Conservation (phyloP, 371 early-diverging fungal species). For the Mucor lusitanicus region DNA sequence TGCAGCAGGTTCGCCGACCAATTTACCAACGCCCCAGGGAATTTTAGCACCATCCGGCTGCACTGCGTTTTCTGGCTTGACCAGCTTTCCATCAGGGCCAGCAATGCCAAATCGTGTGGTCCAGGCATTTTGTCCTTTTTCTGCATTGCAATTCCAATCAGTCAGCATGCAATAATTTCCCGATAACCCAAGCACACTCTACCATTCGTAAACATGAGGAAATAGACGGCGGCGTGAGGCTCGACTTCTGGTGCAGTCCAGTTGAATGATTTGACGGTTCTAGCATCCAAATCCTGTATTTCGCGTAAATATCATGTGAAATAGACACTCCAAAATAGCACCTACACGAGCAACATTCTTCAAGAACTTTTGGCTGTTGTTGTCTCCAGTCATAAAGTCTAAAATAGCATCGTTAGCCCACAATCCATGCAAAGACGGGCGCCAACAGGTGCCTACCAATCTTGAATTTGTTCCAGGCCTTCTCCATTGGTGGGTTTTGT, state of each 20-base stretch:
- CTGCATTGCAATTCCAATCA: slow-evolving; percentile 13
- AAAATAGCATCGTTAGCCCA: neutral
- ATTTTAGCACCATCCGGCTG: slow-evolving; percentile 47
- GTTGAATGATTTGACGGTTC: slow-evolving; percentile 18
- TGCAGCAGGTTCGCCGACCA: slow-evolving; percentile 9
- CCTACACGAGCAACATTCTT: slow-evolving; percentile 33
- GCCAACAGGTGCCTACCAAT: slow-evolving; percentile 27
- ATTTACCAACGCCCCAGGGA: slow-evolving; percentile 50
- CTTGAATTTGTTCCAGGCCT: slow-evolving; percentile 35
- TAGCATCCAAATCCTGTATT: slow-evolving; percentile 26
- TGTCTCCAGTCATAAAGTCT: slow-evolving; percentile 51
- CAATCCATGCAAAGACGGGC: neutral
- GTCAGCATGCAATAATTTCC: neutral
- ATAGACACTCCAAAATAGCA: neutral
- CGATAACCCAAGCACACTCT: neutral
- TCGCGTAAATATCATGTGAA: neutral
- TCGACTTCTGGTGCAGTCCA: slow-evolving; percentile 44
- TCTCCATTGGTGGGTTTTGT: slow-evolving; percentile 15
- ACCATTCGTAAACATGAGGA: slow-evolving; percentile 55
- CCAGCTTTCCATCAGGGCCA: slow-evolving; percentile 26
- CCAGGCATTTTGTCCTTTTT: slow-evolving; percentile 42
- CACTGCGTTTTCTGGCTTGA: slow-evolving; percentile 24
- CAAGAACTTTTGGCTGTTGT: slow-evolving; percentile 31
- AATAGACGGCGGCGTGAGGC: slow-evolving; percentile 45
- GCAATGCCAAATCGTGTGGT: slow-evolving; percentile 45